A percentile compares a stretch with the other conserved stretches of the same genome.
Evolutionary conservation across 371 early-diverging fungal species (phyloP).

Genomic region (Vairimorpha necatrix): DNA sequence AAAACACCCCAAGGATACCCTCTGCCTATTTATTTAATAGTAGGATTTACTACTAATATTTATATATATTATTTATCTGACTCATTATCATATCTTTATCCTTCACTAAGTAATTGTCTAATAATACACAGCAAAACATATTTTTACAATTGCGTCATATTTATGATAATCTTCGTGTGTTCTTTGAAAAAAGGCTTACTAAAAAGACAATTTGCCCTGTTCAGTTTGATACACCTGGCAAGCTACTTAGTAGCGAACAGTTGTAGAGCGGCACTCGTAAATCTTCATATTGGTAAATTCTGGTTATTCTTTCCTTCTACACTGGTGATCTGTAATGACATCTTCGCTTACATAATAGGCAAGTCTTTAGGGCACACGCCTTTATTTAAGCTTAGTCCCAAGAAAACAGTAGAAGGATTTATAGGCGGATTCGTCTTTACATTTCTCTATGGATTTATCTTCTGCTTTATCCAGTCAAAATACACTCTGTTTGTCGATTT

Average conservation of each 20-base stretch:
- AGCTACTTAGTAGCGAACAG: constrained; percentile 76
- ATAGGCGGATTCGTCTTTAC: constrained; percentile 83
- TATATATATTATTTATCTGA: constrained; percentile 28
- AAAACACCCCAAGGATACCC: constrained; percentile 1
- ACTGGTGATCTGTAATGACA: constrained; percentile 91
- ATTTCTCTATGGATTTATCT: constrained; percentile 73
- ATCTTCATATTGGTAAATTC: constrained; percentile 88
- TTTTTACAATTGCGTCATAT: constrained; percentile 57
- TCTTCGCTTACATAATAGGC: constrained; percentile 88
- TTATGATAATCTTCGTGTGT: constrained; percentile 82
- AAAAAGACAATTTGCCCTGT: constrained; percentile 79
- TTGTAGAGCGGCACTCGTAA: constrained; percentile 83
- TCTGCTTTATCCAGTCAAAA: constrained; percentile 63
- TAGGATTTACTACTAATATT: neutral
- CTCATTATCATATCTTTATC: constrained; percentile 7
- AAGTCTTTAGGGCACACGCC: constrained; percentile 85
- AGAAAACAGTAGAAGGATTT: constrained; percentile 99
- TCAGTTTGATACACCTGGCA: constrained; percentile 89
- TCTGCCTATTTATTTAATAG: neutral
- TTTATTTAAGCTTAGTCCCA: constrained; percentile 84
- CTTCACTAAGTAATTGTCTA: neutral
- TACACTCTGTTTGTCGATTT: constrained; percentile 17
- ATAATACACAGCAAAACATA: neutral
- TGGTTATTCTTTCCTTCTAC: constrained; percentile 82
- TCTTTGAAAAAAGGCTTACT: constrained; percentile 76